A percentile compares a stretch with the other conserved stretches of the same genome.
Evolutionary conservation across 768 basidiomycete genomes (phyloP).

Genomic region (Candolleomyces efflorescens): DNA sequence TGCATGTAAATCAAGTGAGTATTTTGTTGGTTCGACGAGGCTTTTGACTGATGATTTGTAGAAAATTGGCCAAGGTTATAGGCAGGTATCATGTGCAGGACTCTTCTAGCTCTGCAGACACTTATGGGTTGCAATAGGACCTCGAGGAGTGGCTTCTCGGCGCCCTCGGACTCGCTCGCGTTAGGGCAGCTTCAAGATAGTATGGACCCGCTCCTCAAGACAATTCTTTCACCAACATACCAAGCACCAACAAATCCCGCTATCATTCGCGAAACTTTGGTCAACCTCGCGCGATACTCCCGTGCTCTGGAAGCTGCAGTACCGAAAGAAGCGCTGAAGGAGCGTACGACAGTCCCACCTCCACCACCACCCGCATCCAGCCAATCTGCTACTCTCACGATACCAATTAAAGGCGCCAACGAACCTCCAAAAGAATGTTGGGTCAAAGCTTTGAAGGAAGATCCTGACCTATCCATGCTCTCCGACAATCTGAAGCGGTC

Average conservation of each 20-base stretch:
- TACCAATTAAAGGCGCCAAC: too few species aligned
- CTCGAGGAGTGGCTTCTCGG: not conserved
- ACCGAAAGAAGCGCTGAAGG: not conserved
- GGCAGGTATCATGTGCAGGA: not conserved
- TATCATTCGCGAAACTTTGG: slow-evolving; percentile 8
- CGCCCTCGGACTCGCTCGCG: not conserved
- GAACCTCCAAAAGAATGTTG: too few species aligned
- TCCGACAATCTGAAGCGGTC: not conserved
- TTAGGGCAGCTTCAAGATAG: slow-evolving; percentile 4
- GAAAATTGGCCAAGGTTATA: slow-evolving; percentile 2
- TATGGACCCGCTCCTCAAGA: slow-evolving; percentile 8
- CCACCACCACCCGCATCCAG: not conserved
- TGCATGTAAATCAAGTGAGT: slow-evolving; percentile 41
- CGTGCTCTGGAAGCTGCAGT: slow-evolving; percentile 5
- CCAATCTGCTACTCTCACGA: not conserved
- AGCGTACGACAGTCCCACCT: not conserved
- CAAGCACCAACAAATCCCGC: slow-evolving; percentile 8
- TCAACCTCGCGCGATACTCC: slow-evolving; percentile 8
- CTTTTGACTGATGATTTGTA: not conserved
- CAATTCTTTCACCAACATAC: slow-evolving; percentile 8
- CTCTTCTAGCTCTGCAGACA: not conserved
- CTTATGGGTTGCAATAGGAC: not conserved
- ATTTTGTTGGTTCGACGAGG: not conserved
- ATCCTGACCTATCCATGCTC: not conserved
- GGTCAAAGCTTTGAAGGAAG: not conserved